Conservation (phyloP, 179 eudicot species). For the Carnegiea gigantea region DNA sequence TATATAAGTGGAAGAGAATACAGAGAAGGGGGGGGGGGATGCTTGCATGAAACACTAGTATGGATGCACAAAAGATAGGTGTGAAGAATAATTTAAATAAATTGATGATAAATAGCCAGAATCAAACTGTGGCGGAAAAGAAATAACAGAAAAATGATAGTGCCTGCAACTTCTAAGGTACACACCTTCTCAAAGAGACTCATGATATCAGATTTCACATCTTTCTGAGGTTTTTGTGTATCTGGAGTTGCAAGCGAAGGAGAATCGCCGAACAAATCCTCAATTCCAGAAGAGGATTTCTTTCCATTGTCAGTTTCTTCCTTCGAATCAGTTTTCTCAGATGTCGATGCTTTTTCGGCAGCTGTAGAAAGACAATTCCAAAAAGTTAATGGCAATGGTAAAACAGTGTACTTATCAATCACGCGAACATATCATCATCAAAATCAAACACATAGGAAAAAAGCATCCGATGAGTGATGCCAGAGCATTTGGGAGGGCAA, state of each 20-base stretch:
- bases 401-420: neutral
- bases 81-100: neutral
- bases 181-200: conserved; percentile 97
- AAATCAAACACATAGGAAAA: neutral
- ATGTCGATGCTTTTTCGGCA: conserved; percentile 62
- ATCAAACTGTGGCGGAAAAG: neutral
- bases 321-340: conserved; percentile 49
- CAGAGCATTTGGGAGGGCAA: neutral
- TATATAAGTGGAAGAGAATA: too few species aligned
- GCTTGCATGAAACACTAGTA: neutral
- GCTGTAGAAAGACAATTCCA: conserved; percentile 38
- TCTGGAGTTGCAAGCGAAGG: conserved; percentile 44
- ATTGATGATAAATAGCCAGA: neutral
- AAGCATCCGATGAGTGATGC: neutral
- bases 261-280: conserved; percentile 73
- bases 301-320: conserved; percentile 48
- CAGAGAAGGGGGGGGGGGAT: too few species aligned
- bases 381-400: neutral
- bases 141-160: neutral
- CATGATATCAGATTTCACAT: conserved; percentile 91
- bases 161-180: conserved; percentile 3
- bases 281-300: conserved; percentile 66
- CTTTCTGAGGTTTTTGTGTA: conserved; percentile 64
- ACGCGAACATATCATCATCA: neutral
- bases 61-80: neutral